Evolutionary conservation across 345 rosid species (phyloP), one percentile per base, ranked within the genome.

Genomic region (Turnera subulata): DNA sequence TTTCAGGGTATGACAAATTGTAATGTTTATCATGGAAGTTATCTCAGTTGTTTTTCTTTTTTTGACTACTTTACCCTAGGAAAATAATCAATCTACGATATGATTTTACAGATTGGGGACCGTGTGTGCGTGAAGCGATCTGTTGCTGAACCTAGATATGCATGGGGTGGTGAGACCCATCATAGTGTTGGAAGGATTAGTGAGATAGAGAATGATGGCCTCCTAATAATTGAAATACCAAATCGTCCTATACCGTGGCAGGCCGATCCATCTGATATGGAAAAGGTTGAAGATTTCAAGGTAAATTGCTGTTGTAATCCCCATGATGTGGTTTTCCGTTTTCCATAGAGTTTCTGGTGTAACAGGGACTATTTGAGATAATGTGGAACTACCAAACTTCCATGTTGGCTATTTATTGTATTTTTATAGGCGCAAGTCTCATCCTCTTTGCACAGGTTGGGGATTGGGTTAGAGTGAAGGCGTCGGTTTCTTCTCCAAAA

Each of bases 161-260:
- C 92, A 58, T 93, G 99, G 99, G 97, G 94, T 55, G 97, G 97
- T 63, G 99, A 93, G 85, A 93, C 99, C 16, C 99, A 93, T 80
- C 99, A 93, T 59, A 93, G 97, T 73, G 99, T 89, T 67, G 99
- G 99, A 65, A 85, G 68, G 65, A 81, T 89, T 53, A 82, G 85
- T 16, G 99, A 89, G 56, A 87, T 93, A 80, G 92, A 93, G 77
- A 87, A 75, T 65, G 95, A 93, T 73, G 99, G 99, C 58, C 94
- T 93, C 56, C 84, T 93, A 40, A 70, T 89, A 52, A 85, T 93
- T 29, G 99, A 93, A 69, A 93, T 93, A 65, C 96, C 96, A 73
- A 83, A 79, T 67, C 86, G 99, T 24, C 87, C 83, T 16, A 83
- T 87, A 50, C 86, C 86, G 0, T 93, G 99, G 99, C 92, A 84